Evolutionary conservation across 208 protist genomes (phyloP).

Genomic region (Tritrichomonas musculus): DNA sequence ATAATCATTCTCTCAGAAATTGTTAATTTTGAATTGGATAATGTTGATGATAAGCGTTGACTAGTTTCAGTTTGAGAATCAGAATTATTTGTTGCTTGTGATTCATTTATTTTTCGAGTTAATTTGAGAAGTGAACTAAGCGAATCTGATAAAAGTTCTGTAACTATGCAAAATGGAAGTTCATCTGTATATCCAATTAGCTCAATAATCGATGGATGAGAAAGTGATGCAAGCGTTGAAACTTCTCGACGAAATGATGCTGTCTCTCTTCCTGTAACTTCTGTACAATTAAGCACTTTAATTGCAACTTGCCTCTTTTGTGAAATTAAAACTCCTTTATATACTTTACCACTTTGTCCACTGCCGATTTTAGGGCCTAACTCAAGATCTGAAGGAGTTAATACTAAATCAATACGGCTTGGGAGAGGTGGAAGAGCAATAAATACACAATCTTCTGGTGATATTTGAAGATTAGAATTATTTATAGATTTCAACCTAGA

Average conservation of each 20-base stretch:
- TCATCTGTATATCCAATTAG: background rate
- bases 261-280: background rate
- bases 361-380: background rate
- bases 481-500: background rate
- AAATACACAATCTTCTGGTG: background rate
- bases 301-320: background rate
- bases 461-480: background rate
- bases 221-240: background rate
- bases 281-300: background rate
- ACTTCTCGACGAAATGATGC: slow-evolving; percentile 19
- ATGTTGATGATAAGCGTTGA: background rate
- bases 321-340: background rate
- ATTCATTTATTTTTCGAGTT: too few relatives aligned
- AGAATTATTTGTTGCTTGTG: too few relatives aligned
- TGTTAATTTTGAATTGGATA: background rate
- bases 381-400: background rate
- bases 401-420: background rate
- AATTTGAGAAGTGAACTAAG: background rate
- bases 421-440: background rate
- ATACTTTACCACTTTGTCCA: background rate
- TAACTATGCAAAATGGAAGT: slow-evolving; percentile 2
- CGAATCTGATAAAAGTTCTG: background rate
- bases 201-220: background rate
- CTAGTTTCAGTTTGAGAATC: too few relatives aligned
- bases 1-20: slow-evolving; percentile 13